Base-by-base conservation (phyloP, 345 rosid species). In the Populus euphratica region DNA sequence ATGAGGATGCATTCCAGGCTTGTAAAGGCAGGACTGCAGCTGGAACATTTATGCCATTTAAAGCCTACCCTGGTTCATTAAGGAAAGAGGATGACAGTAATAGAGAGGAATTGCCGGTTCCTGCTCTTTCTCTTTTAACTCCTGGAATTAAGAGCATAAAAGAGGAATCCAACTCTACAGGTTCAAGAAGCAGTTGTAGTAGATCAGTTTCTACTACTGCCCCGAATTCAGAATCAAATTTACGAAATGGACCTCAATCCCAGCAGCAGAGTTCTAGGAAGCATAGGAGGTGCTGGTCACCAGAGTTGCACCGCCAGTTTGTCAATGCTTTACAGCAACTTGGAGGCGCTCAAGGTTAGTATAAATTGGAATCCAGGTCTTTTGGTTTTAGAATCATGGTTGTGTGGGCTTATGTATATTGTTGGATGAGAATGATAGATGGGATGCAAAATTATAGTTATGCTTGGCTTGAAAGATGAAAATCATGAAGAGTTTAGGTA, bases 251-350 rank as follows among this genome's bases (percentile, higher is more conserved):
- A 62, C 73, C 84, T 6, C 86, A 70, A 44, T 86, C 77, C 65
- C 88, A 86, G 74, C 90, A 87, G 70, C 96, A 87, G 80, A 82
- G 81, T 76, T 47, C 84, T 29, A 82, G 99, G 88, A 95, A 95
- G 83, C 97, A 91, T 83, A 89, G 99, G 83, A 90, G 98, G 81
- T 91, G 94, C 83, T 95, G 99, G 99, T 93, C 94, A n/a, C 91
- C 96, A 0, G 97, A 91, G 83, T 83, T 95, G 77, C 99, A 95
- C 84, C 89, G 91, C 31, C 89, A 92, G 61, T 95, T 95, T 41
- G 86, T 93, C 54, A 87, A 85, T 86, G 97, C 99, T 21, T 82
- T 95, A 82, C 91, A 95, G 73, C 91, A 90, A 36, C 97, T 95
- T 16, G 99, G 98, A 77, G 99, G 99, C 49, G 88, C 96, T 25